Evolutionary conservation across 192 early-diverging fungal species (phyloP), one percentile per base, ranked within the genome.

Genomic region (Coemansia sp.): DNA sequence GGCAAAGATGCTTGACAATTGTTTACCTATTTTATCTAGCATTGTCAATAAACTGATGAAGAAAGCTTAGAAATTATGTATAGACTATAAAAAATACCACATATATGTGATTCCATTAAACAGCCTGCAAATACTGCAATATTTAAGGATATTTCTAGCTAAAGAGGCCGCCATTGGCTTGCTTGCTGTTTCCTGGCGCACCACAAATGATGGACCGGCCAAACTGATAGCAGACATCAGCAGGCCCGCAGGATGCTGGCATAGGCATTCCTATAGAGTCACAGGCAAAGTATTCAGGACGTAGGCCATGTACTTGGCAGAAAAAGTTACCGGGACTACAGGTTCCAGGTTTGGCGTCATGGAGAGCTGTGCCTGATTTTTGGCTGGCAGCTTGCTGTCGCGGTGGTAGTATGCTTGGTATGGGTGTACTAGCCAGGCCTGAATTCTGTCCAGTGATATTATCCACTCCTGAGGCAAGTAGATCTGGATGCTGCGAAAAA

Each of bases 221-320:
- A 6, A 64, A 56, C 55, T 75, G 73, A 54, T 75, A 73, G 67
- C 78, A 81, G 5, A 73, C 78, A 27, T 75, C 64, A 7, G 68
- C 58, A 3, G 59, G 20, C 19, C 57, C 66, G 39, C 78, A 81
- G 14, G 70, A 54, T 10, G 70, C 78, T 21, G 74, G 74, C 61
- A 81, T 36, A 0, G 70, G 57, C 8, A 76, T 6, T 2, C 73
- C 78, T 2, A 19, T 51, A 2, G 73, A 51, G 33, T 81, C 78
- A 54, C 78, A 81, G 22, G 70, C 74, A 75, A 76, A 81, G 57
- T 68, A 81, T 27, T 64, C 64, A 3, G 66, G 59, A 2, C 57
- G 51, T 46, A 63, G 51, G 5, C 78, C 74, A 30, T 69, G 73
- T 10, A 57, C 70, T 21, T 72, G 67, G 36, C 78, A 81, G 19